These are phyloP conservation scores for Cordyceps cateniannulata DNA, from an alignment of 2,329 filamentous ascomycete genomes.

Conservation along the genomic window DNA sequence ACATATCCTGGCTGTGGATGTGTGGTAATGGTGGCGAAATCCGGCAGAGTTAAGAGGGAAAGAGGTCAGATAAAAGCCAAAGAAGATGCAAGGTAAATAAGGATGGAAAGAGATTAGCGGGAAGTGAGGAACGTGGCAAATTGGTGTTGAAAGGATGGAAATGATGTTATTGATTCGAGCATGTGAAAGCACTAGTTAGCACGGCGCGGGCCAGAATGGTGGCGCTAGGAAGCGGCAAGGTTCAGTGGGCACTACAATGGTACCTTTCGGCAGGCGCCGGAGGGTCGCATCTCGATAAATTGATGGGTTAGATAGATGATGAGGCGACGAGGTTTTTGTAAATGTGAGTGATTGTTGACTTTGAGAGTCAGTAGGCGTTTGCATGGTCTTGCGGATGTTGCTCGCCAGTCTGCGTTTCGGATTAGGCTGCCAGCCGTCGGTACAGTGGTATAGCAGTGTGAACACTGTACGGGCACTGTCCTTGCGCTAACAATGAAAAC, in stretches of 20 bases:
- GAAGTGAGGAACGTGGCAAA: conserved; percentile 7
- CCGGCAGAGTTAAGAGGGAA: not conserved
- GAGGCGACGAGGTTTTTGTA: not conserved
- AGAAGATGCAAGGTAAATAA: not conserved
- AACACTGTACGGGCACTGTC: not conserved
- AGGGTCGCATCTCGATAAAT: not conserved
- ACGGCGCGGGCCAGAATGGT: not conserved
- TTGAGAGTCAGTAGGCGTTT: not conserved
- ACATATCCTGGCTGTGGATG: not conserved
- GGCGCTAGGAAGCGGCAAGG: conserved; percentile 1
- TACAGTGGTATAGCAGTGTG: not conserved
- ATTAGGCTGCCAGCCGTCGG: not conserved
- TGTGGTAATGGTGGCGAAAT: not conserved
- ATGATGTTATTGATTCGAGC: conserved; percentile 2
- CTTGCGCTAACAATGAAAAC: not conserved
- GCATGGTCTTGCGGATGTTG: not conserved
- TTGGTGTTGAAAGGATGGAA: not conserved
- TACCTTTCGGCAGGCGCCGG: conserved; percentile 2
- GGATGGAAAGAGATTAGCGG: not conserved
- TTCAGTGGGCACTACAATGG: not conserved
- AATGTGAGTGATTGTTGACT: not conserved
- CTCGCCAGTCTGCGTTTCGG: not conserved
- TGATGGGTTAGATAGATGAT: not conserved
- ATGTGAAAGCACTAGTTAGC: conserved; percentile 2
- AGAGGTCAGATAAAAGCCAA: not conserved